Conservation (phyloP, 1,139 yeast species). For the Taphrina wiesneri region DNA sequence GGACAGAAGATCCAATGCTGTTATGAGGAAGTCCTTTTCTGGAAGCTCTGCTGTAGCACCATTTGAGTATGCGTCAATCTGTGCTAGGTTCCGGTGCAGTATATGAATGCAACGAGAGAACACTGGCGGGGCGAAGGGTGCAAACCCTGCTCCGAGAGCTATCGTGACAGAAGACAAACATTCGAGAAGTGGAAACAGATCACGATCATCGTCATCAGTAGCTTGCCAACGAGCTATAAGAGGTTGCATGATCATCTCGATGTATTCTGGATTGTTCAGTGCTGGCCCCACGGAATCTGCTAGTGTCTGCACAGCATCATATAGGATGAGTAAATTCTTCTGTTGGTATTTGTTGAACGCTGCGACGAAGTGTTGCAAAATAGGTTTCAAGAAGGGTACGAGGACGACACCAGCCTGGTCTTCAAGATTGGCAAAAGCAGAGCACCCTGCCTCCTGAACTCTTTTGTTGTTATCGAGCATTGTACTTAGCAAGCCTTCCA, state of each 20-base stretch:
- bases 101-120: conserved; percentile 76
- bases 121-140: conserved; percentile 88
- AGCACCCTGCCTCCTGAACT: conserved; percentile 92
- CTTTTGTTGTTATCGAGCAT: conserved; percentile 75
- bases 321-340: conserved; percentile 74
- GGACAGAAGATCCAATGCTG: conserved; percentile 84
- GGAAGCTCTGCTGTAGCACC: conserved; percentile 75
- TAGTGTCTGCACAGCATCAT: conserved; percentile 90
- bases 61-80: conserved; percentile 63
- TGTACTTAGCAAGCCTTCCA: conserved; percentile 53
- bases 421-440: conserved; percentile 78
- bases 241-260: conserved; percentile 72
- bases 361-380: conserved; percentile 66
- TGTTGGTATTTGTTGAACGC: conserved; percentile 80
- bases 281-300: conserved; percentile 67
- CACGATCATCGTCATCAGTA: conserved; percentile 73
- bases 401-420: conserved; percentile 70
- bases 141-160: conserved; percentile 76
- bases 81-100: conserved; percentile 64
- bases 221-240: conserved; percentile 75
- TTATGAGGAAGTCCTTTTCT: conserved; percentile 86
- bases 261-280: conserved; percentile 51
- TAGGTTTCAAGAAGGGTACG: conserved; percentile 61
- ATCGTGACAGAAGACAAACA: conserved; percentile 92
- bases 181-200: conserved; percentile 85